phyloP scores from a whole-genome alignment of 805 yeast species.

The Nakazawaea wickerhamii region DNA sequence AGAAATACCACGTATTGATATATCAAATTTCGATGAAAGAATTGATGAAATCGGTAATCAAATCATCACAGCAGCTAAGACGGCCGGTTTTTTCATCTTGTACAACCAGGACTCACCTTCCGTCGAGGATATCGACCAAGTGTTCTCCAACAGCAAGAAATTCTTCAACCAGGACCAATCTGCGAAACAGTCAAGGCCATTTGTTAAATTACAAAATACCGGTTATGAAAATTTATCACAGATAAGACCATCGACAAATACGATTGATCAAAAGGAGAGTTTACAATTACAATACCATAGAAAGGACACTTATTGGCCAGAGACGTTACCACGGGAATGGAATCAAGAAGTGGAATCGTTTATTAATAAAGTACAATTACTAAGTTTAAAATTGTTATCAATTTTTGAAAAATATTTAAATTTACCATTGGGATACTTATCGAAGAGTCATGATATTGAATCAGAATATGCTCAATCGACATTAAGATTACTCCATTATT shows the following conservation, averaged over 20 bases:
- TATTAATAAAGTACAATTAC: slow-evolving; percentile 20
- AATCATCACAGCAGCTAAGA: slow-evolving; percentile 25
- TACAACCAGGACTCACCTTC: slow-evolving; percentile 29
- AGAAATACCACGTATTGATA: slow-evolving; percentile 26
- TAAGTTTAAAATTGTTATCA: slow-evolving; percentile 23
- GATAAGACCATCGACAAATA: slow-evolving; percentile 30
- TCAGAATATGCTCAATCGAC: slow-evolving; percentile 28
- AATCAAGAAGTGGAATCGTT: slow-evolving; percentile 19
- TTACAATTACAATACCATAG: slow-evolving; percentile 28
- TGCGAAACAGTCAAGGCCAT: slow-evolving; percentile 26
- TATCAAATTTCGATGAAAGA: slow-evolving; percentile 20
- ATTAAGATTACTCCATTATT: slow-evolving; percentile 28
- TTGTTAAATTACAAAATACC: slow-evolving; percentile 26
- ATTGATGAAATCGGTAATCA: slow-evolving; percentile 27
- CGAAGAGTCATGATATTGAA: slow-evolving; percentile 24
- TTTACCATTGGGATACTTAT: slow-evolving; percentile 23
- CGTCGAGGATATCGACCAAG: slow-evolving; percentile 22
- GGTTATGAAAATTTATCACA: slow-evolving; percentile 30
- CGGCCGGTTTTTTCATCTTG: slow-evolving; percentile 27
- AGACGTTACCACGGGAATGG: slow-evolving; percentile 24
- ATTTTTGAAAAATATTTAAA: slow-evolving; percentile 28
- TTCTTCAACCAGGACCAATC: slow-evolving; percentile 23
- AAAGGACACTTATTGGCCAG: slow-evolving; percentile 28
- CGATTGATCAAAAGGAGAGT: slow-evolving; percentile 29
- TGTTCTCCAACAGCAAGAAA: slow-evolving; percentile 20